These are phyloP conservation scores for Metarhizium brunneum DNA, from an alignment of 2,329 filamentous ascomycete genomes.

Conservation along the genomic window DNA sequence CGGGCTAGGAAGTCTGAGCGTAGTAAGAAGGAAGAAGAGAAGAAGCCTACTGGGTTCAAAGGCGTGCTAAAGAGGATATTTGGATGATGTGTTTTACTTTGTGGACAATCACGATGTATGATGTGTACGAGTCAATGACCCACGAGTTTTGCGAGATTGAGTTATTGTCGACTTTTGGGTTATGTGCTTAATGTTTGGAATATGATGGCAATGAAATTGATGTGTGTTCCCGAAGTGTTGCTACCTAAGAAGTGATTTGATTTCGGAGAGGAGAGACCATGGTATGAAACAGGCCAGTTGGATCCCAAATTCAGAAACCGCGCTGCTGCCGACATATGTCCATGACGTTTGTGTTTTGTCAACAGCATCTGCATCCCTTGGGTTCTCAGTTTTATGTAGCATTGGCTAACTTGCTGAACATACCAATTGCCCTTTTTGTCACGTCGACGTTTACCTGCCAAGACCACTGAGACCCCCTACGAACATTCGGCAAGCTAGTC, in stretches of 20 bases:
- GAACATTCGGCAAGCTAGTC: neutral
- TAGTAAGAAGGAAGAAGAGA: slow-evolving; percentile 22
- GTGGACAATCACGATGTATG: slow-evolving; percentile 7
- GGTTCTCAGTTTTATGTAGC: no score
- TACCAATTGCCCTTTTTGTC: no score
- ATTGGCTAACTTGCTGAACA: no score
- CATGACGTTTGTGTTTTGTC: no score
- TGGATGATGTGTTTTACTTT: slow-evolving; percentile 4
- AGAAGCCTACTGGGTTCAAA: slow-evolving; percentile 23
- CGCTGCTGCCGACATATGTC: no score
- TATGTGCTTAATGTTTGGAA: neutral
- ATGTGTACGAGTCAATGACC: slow-evolving; percentile 4
- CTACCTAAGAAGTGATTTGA: no score
- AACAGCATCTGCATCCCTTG: no score
- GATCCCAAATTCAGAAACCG: no score
- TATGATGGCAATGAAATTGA: slow-evolving; percentile 1
- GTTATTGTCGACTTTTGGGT: slow-evolving; percentile 8
- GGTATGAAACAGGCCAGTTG: no score
- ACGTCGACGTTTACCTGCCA: no score
- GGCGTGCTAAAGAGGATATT: slow-evolving; percentile 30
- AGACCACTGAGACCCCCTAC: neutral
- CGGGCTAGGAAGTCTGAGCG: slow-evolving; percentile 25
- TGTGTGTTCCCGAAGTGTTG: neutral
- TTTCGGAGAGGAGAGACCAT: no score
- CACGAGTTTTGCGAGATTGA: slow-evolving; percentile 4